Percentiles rank a stretch among this genome's conserved stretches.
Conservation (phyloP, 2,329 filamentous ascomycete species). For the Thermothelomyces thermophilus region DNA sequence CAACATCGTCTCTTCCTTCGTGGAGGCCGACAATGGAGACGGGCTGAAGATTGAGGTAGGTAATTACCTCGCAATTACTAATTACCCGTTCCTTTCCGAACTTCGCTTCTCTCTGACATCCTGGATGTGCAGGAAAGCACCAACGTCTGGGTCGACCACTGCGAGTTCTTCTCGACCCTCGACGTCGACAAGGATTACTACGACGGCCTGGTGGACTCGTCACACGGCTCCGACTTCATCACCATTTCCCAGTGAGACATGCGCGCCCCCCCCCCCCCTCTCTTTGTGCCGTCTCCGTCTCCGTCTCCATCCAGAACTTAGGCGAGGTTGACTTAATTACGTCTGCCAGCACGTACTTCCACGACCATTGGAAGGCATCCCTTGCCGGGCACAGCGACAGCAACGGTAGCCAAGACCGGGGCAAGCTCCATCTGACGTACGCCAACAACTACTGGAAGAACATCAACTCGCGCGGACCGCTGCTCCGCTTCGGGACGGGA, state of each 20-base stretch:
- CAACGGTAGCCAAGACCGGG: conserved; percentile 53
- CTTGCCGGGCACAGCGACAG: conserved; percentile 55
- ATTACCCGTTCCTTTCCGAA: no score
- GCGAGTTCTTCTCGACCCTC: conserved; percentile 54
- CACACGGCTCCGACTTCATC: conserved; percentile 56
- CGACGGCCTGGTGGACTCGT: conserved; percentile 59
- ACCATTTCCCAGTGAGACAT: conserved; percentile 37
- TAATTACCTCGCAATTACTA: no score
- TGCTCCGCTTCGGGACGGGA: conserved; percentile 58
- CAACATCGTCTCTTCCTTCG: conserved; percentile 54
- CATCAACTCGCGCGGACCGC: conserved; percentile 57
- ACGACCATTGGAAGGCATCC: conserved; percentile 47
- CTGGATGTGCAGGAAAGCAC: conserved; percentile 37
- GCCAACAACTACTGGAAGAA: conserved; percentile 61
- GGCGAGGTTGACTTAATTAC: not conserved
- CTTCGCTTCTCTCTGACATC: no score
- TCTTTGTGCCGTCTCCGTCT: not conserved
- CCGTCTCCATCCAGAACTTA: no score
- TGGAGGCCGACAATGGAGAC: conserved; percentile 50
- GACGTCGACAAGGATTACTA: conserved; percentile 62
- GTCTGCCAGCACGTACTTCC: conserved; percentile 29
- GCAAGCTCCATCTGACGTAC: conserved; percentile 58
- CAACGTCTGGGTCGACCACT: conserved; percentile 63
- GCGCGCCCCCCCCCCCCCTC: not conserved
- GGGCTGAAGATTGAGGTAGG: conserved; percentile 45